Conservation (phyloP, 108 stramenopile genomes). For the Nannochloropsis gaditana region DNA sequence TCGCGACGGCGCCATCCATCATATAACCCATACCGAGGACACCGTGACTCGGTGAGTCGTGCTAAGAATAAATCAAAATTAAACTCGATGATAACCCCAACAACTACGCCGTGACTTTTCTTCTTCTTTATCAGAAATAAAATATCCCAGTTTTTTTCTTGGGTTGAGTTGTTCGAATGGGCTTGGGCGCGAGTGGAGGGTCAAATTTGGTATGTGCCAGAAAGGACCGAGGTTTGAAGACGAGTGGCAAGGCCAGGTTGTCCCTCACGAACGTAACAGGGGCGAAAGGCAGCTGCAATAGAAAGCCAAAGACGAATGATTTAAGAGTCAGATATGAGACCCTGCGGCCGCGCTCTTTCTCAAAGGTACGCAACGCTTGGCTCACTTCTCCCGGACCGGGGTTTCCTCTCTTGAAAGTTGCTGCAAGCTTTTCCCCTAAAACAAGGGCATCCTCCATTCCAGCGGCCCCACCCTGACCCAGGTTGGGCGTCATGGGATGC, state of each 20-base stretch:
- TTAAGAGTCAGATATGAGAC: not conserved
- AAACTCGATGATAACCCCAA: no score
- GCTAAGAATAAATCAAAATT: no score
- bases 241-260: not conserved
- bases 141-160: not conserved
- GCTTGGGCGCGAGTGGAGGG: not conserved
- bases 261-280: not conserved
- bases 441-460: slow-evolving; percentile 41
- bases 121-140: not conserved
- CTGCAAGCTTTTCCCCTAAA: not conserved
- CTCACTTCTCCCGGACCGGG: slow-evolving; percentile 26
- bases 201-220: not conserved
- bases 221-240: slow-evolving; percentile 12
- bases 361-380: not conserved
- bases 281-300: not conserved
- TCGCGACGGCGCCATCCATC: no score
- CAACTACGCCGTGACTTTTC: not conserved
- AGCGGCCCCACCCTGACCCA: slow-evolving; percentile 39
- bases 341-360: not conserved
- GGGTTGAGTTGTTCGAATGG: no score
- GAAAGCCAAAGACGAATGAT: not conserved
- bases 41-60: no score
- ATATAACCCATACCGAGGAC: no score
- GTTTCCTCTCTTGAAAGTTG: slow-evolving; percentile 58
- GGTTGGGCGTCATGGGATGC: slow-evolving; percentile 39